Conservation (phyloP, 2,329 filamentous ascomycete genomes). For the Knufia petricola region DNA sequence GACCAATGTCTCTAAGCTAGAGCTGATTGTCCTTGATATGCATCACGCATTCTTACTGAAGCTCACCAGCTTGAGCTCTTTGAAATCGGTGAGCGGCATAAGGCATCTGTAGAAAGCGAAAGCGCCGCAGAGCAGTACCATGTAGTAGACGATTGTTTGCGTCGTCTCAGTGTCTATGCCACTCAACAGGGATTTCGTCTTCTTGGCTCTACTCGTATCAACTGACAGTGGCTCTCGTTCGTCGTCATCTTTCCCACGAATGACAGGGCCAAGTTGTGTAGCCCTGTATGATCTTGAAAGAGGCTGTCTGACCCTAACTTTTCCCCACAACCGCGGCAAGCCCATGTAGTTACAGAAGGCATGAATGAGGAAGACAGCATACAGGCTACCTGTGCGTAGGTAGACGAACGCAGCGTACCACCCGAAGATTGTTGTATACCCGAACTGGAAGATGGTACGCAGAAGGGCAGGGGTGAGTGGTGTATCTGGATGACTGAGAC, state of each 20-base stretch:
- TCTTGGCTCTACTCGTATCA: slow-evolving; percentile 31
- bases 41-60: background rate
- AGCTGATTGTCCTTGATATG: background rate
- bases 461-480: slow-evolving; percentile 54
- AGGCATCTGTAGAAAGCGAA: slow-evolving; percentile 61
- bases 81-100: slow-evolving; percentile 53
- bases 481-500: slow-evolving; percentile 64
- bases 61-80: background rate
- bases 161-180: slow-evolving; percentile 26
- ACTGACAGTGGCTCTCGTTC: slow-evolving; percentile 18
- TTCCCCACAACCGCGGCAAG: slow-evolving; percentile 75
- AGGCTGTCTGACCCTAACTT: slow-evolving; percentile 45
- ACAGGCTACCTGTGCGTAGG: slow-evolving; percentile 71
- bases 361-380: slow-evolving; percentile 67
- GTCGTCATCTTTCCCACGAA: slow-evolving; percentile 24
- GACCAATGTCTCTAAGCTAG: background rate
- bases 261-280: background rate
- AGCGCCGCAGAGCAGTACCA: slow-evolving; percentile 62
- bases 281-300: background rate
- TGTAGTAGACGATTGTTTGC: slow-evolving; percentile 75
- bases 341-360: slow-evolving; percentile 90
- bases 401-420: slow-evolving; percentile 87
- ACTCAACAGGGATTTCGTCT: slow-evolving; percentile 18
- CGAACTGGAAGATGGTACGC: slow-evolving; percentile 72
- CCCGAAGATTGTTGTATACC: slow-evolving; percentile 86